A percentile compares a stretch with the other conserved stretches of the same genome.
Evolutionary conservation across 495 filamentous ascomycete species (phyloP).

Genomic region (Parathielavia appendiculata): DNA sequence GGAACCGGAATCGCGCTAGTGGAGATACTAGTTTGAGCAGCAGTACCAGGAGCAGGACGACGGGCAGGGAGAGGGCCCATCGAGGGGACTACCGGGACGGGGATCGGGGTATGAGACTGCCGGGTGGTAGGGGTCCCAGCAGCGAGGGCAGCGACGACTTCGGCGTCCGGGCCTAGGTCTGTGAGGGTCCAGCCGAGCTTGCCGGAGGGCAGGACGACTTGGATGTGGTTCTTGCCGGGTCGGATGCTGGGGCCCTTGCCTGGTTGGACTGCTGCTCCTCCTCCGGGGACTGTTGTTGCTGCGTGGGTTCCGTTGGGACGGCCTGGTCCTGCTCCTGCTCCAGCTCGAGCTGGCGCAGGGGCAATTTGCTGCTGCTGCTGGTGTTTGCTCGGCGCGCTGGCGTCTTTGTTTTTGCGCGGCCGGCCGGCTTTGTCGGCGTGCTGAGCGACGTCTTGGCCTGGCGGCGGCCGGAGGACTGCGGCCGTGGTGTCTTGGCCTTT

Average conservation of each 20-base stretch:
- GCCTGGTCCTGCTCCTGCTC: not conserved
- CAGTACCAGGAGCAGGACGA: not conserved
- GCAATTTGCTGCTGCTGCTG: not conserved
- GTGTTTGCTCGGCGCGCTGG: not conserved
- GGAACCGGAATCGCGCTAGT: not conserved
- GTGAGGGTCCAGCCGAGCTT: not conserved
- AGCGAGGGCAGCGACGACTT: not conserved
- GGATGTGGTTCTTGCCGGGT: not conserved
- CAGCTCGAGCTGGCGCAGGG: conserved; percentile 4
- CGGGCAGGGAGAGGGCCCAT: too few relatives aligned
- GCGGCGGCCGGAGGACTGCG: conserved; percentile 9
- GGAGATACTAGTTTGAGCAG: not conserved
- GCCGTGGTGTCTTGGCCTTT: conserved; percentile 4
- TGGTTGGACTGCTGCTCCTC: too few relatives aligned
- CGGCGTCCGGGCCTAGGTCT: not conserved
- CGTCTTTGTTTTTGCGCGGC: conserved; percentile 7
- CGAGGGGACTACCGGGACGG: too few relatives aligned
- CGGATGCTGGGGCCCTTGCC: not conserved
- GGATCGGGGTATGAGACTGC: too few relatives aligned
- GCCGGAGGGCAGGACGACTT: not conserved
- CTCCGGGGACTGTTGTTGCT: not conserved
- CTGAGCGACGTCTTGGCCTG: not conserved
- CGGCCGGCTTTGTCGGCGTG: conserved; percentile 1
- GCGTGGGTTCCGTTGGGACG: not conserved
- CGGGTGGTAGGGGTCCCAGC: not conserved